phyloP scores from a whole-genome alignment of 2,329 filamentous ascomycete genomes.

The Trichoderma sp. region DNA sequence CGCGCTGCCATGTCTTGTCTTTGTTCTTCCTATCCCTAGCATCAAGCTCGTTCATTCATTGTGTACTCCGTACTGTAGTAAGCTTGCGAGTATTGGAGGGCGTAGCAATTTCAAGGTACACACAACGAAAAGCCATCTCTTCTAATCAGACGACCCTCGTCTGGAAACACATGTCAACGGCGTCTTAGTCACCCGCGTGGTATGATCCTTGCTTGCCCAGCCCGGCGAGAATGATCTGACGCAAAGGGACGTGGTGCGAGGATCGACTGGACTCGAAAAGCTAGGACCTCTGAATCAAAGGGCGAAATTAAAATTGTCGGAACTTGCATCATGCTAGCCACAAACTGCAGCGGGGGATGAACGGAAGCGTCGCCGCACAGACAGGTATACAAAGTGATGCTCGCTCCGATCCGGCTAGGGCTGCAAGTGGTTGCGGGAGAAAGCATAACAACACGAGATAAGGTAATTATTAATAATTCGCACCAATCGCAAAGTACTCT shows the following conservation, averaged over 20 bases:
- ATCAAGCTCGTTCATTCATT: not conserved
- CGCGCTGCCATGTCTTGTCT: not conserved
- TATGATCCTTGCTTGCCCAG: not conserved
- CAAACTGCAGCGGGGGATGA: not conserved
- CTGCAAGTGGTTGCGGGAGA: not conserved
- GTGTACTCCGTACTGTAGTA: not conserved
- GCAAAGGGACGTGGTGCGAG: constrained; percentile 12
- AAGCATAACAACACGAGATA: constrained; percentile 5
- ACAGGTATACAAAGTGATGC: not conserved
- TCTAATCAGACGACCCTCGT: not conserved
- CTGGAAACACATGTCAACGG: not conserved
- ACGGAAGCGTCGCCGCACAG: constrained; percentile 1
- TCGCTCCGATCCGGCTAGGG: not conserved
- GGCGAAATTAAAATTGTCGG: not conserved
- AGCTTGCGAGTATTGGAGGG: not conserved
- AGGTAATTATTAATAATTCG: not conserved
- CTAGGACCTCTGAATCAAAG: not conserved
- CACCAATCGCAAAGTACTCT: not conserved
- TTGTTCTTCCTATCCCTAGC: not conserved
- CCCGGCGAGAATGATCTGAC: constrained; percentile 17
- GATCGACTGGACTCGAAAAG: not conserved
- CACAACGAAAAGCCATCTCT: not conserved
- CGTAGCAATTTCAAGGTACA: not conserved
- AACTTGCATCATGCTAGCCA: constrained; percentile 10
- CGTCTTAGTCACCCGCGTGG: not conserved